Percentiles rank a stretch among this genome's conserved stretches.
These are phyloP conservation scores for Adansonia madagascariensis DNA, from an alignment of 441 rosid genomes.

Conservation along the genomic window DNA sequence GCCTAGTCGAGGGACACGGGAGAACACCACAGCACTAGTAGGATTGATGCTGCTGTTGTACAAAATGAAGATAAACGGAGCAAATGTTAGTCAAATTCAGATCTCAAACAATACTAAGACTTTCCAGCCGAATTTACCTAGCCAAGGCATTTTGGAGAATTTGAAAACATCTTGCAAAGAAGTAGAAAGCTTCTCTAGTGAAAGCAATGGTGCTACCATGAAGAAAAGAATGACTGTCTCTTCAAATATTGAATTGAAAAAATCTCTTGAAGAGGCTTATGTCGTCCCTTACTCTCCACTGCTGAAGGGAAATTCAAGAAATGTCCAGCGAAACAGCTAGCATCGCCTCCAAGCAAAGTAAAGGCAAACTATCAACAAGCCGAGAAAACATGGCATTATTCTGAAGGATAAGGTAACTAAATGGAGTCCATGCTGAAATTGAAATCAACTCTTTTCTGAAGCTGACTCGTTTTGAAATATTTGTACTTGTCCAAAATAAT, in stretches of 20 bases:
- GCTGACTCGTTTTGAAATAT: too few species aligned
- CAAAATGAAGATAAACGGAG: slow-evolving; percentile 21
- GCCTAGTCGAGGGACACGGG: slow-evolving; percentile 23
- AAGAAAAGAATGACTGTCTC: neutral
- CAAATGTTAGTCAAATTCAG: slow-evolving; percentile 10
- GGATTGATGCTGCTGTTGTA: neutral
- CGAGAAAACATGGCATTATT: neutral
- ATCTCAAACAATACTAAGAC: slow-evolving; percentile 4
- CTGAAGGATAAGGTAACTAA: too few species aligned
- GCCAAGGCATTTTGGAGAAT: neutral
- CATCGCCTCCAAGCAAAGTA: neutral
- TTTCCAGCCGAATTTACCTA: neutral
- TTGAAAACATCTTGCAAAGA: slow-evolving; percentile 7
- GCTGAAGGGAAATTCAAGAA: neutral
- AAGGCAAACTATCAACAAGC: slow-evolving; percentile 10
- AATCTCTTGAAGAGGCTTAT: slow-evolving; percentile 2
- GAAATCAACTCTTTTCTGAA: too few species aligned
- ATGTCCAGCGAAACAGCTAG: neutral
- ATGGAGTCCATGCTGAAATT: too few species aligned
- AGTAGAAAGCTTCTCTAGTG: neutral
- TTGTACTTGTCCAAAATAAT: too few species aligned
- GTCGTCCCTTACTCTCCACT: neutral
- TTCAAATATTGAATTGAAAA: slow-evolving; percentile 1
- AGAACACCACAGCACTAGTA: neutral
- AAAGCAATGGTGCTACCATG: neutral